phyloP scores from a whole-genome alignment of 106 monocot genomes.

The Dendrobium huoshanense region DNA sequence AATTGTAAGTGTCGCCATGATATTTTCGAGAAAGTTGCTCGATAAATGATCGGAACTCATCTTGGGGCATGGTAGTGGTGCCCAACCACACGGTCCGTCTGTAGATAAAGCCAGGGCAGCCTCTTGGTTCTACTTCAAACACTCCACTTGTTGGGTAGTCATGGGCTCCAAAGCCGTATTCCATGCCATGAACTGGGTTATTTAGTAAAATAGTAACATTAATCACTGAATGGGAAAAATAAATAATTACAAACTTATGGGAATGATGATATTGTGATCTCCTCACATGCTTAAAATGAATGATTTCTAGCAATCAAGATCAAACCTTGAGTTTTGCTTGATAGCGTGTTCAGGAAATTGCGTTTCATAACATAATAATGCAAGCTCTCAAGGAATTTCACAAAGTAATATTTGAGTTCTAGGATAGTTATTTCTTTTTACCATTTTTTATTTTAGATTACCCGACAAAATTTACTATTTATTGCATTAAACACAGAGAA shows the following conservation, averaged over 20 bases:
- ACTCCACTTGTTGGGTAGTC: conserved; percentile 26
- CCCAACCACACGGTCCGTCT: conserved; percentile 29
- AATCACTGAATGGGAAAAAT: neutral
- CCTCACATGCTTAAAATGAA: neutral
- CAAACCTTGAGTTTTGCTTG: neutral
- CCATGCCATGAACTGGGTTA: conserved; percentile 25
- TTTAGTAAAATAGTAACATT: neutral
- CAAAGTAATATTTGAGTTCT: neutral
- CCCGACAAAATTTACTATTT: neutral
- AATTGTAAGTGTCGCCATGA: conserved; percentile 28
- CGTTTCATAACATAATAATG: neutral
- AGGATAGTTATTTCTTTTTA: neutral
- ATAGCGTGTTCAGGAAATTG: neutral
- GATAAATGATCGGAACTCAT: conserved; percentile 27
- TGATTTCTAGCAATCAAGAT: neutral
- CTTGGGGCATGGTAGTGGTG: conserved; percentile 17
- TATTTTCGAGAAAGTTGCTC: conserved; percentile 24
- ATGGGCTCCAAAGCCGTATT: conserved; percentile 33
- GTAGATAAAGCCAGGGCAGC: conserved; percentile 30
- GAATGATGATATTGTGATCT: neutral
- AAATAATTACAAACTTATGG: neutral
- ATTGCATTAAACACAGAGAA: neutral
- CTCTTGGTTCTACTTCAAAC: conserved; percentile 34
- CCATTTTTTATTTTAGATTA: neutral
- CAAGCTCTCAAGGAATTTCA: neutral